Base-by-base conservation (phyloP, 208 protist species). In the Naegleria gruberi region DNA sequence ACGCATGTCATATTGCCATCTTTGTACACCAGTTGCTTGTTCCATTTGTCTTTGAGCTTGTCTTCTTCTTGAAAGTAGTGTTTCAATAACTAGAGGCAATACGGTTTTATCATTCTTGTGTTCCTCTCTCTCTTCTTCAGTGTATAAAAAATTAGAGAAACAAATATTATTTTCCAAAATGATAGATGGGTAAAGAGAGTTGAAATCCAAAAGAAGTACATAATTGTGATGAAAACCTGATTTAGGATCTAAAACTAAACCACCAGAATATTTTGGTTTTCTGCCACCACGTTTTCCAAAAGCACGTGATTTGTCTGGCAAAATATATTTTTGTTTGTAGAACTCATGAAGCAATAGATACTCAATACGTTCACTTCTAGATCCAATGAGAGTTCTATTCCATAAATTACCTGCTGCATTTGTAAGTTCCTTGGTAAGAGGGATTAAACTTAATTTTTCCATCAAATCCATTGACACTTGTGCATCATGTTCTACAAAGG, bases 91-190 rank as follows among this genome's bases (percentile, higher is more conserved):
- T 57, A 96, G 95, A 19, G 98, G 98, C 7, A 97, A 85, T 10
- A 96, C 90, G 47, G 95, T 94, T 26, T 77, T 40, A 34, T 34
- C 65, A 34, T 57, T 87, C 42, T 10, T 40, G 5, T n/a, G 4
- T 17, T 23, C 74, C 55, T 19, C 90, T 57, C 19, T 89, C 81
- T 37, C 37, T 77, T 47, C 34, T 37, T 34, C n/a, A 45, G 91
- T n/a, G 90, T 65, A 23, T 4, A 12, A 2, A 40, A 99, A 94
- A 0, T 99, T 99, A 19, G 99, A 99, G 94, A 99, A 99, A 95
- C 99, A 99, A 74, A 99, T 97, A 94, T 99, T 99, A 93, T 98
- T 99, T 94, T 99, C 99, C 92, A 99, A 97, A 91, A 99, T 99
- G 89, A 99, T 98, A 37, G 98, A 99, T 83, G 99, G 99, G 95